These are phyloP conservation scores for Calonectria crousiana DNA, from an alignment of 2,329 filamentous ascomycete genomes.

Conservation along the genomic window DNA sequence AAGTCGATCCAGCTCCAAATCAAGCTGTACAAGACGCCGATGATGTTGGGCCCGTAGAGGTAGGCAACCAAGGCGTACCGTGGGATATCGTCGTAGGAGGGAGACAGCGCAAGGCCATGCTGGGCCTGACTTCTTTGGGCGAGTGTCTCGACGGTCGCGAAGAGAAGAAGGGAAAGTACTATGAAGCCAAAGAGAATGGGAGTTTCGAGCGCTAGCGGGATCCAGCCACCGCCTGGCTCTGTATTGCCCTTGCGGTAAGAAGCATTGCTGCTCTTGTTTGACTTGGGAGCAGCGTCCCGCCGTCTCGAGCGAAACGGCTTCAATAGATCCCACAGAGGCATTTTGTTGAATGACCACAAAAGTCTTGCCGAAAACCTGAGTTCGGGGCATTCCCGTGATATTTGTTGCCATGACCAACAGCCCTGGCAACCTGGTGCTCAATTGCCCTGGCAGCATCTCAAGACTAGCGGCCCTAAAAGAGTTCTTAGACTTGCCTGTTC, in stretches of 20 bases:
- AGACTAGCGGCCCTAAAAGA: neutral
- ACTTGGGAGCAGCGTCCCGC: neutral
- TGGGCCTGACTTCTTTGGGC: neutral
- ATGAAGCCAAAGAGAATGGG: constrained; percentile 2
- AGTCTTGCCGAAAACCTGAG: neutral
- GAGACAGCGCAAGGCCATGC: neutral
- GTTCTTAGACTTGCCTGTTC: neutral
- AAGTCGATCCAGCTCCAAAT: neutral
- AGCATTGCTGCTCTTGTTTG: neutral
- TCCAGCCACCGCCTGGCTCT: neutral
- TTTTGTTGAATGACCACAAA: neutral
- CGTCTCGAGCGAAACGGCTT: neutral
- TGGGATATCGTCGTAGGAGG: neutral
- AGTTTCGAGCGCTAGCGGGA: neutral
- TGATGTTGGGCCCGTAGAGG: neutral
- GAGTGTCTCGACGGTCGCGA: neutral
- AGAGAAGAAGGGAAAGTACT: neutral
- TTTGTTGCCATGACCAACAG: neutral
- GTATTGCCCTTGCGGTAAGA: neutral
- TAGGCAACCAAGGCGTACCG: neutral
- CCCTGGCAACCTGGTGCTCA: neutral
- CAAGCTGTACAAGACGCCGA: neutral
- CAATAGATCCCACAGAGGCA: neutral
- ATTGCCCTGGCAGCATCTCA: neutral
- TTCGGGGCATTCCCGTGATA: neutral